These are phyloP conservation scores for Thielaviopsis euricoi DNA, from an alignment of 2,329 filamentous ascomycete species.

Conservation along the genomic window DNA sequence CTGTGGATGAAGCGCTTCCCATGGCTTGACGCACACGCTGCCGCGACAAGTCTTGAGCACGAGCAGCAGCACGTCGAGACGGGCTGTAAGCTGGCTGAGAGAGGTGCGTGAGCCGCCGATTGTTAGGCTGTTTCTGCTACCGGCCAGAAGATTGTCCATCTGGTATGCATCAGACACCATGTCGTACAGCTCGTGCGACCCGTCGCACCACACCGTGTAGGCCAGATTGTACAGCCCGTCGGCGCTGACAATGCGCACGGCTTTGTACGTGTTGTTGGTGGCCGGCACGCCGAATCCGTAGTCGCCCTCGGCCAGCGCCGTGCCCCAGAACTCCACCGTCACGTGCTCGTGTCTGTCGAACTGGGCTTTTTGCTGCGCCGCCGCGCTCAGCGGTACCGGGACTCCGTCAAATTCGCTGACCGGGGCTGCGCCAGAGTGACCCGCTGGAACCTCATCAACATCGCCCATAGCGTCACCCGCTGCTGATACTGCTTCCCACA, in stretches of 20 bases:
- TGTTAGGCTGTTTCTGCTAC: neutral
- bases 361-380: conserved; percentile 13
- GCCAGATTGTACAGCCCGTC: conserved; percentile 31
- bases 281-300: conserved; percentile 9
- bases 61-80: conserved; percentile 40
- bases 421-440: conserved; percentile 18
- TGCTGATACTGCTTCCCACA: no score
- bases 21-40: conserved; percentile 34
- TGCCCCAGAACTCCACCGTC: conserved; percentile 36
- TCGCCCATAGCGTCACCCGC: no score
- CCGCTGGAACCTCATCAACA: no score
- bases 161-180: conserved; percentile 37
- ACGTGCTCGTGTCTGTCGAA: conserved; percentile 28
- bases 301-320: conserved; percentile 18
- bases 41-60: conserved; percentile 44
- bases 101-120: conserved; percentile 19
- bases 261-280: conserved; percentile 37
- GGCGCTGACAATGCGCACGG: conserved; percentile 26
- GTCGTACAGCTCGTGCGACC: conserved; percentile 32
- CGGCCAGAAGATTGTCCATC: conserved; percentile 17
- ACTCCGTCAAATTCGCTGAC: conserved; percentile 36
- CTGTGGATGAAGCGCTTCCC: conserved; percentile 35
- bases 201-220: conserved; percentile 40
- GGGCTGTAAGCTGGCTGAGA: conserved; percentile 26
- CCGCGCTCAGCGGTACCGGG: conserved; percentile 23